These are phyloP conservation scores for Conringia planisiliqua DNA, from an alignment of 345 rosid genomes.

Conservation along the genomic window DNA sequence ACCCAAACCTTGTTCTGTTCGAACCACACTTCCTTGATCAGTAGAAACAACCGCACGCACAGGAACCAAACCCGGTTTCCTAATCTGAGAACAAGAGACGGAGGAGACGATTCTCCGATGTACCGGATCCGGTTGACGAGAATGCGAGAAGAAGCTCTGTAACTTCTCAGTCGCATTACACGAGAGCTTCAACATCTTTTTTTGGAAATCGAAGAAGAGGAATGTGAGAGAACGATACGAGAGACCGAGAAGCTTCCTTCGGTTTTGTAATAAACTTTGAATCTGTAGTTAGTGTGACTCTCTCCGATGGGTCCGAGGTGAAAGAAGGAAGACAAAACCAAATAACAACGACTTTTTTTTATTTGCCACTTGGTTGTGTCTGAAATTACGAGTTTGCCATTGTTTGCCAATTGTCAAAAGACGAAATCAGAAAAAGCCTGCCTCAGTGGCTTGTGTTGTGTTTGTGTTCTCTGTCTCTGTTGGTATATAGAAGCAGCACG, in stretches of 20 bases:
- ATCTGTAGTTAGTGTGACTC: background rate
- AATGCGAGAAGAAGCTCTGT: conserved; percentile 54
- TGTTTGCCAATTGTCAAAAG: conserved; percentile 22
- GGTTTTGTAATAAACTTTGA: background rate
- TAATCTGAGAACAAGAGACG: conserved; percentile 21
- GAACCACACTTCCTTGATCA: conserved; percentile 29
- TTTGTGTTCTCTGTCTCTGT: background rate
- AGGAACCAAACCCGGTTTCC: conserved; percentile 14
- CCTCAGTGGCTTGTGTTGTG: background rate
- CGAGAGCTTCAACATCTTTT: conserved; percentile 52
- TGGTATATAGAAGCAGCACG: background rate
- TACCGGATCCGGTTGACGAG: conserved; percentile 15
- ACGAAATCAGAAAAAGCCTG: background rate
- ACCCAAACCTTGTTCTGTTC: conserved; percentile 29
- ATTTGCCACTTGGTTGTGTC: conserved; percentile 10
- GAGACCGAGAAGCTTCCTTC: conserved; percentile 11
- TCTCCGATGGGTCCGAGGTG: conserved; percentile 48
- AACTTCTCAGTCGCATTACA: conserved; percentile 46
- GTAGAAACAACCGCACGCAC: conserved; percentile 35
- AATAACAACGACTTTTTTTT: background rate
- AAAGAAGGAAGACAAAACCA: background rate
- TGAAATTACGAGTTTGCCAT: conserved; percentile 33
- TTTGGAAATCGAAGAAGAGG: background rate
- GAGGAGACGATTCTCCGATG: conserved; percentile 12
- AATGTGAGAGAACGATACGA: background rate